Percentiles rank a stretch among this genome's conserved stretches.
Evolutionary conservation across 2,329 filamentous ascomycete species (phyloP).

Genomic region (Fusarium palustre): DNA sequence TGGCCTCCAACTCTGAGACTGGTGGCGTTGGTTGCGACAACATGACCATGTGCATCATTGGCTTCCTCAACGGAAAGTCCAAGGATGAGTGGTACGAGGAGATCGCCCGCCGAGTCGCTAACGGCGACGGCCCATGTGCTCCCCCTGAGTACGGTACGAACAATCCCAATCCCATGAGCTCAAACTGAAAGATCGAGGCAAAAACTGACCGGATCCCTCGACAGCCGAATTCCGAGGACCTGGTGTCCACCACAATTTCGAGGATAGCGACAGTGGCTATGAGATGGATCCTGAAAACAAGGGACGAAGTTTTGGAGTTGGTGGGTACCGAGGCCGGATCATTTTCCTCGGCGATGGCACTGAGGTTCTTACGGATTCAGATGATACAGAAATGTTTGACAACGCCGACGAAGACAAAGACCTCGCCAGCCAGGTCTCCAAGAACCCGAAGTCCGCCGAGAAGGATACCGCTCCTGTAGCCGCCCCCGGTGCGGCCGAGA

Average conservation of each 20-base stretch:
- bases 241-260: slow-evolving; percentile 83
- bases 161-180: slow-evolving; percentile 54
- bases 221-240: slow-evolving; percentile 87
- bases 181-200: slow-evolving; percentile 1
- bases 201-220: slow-evolving; percentile 31
- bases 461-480: slow-evolving; percentile 41
- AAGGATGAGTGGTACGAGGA: slow-evolving; percentile 99
- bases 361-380: slow-evolving; percentile 87
- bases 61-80: slow-evolving; percentile 87
- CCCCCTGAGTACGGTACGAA: slow-evolving; percentile 99
- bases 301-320: slow-evolving; percentile 70
- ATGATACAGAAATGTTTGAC: slow-evolving; percentile 95
- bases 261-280: slow-evolving; percentile 82
- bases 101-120: slow-evolving; percentile 91
- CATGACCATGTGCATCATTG: slow-evolving; percentile 97
- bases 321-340: slow-evolving; percentile 84
- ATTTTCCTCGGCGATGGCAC: slow-evolving; percentile 96
- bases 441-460: slow-evolving; percentile 55
- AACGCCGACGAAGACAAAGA: slow-evolving; percentile 87
- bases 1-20: slow-evolving; percentile 97
- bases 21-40: slow-evolving; percentile 99
- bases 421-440: slow-evolving; percentile 83
- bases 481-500: slow-evolving; percentile 39
- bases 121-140: slow-evolving; percentile 97
- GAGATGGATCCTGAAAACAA: slow-evolving; percentile 78